Percentiles rank a stretch among this genome's conserved stretches.
phyloP scores from a whole-genome alignment of 495 filamentous ascomycete species.

The Penicillium paxilli region DNA sequence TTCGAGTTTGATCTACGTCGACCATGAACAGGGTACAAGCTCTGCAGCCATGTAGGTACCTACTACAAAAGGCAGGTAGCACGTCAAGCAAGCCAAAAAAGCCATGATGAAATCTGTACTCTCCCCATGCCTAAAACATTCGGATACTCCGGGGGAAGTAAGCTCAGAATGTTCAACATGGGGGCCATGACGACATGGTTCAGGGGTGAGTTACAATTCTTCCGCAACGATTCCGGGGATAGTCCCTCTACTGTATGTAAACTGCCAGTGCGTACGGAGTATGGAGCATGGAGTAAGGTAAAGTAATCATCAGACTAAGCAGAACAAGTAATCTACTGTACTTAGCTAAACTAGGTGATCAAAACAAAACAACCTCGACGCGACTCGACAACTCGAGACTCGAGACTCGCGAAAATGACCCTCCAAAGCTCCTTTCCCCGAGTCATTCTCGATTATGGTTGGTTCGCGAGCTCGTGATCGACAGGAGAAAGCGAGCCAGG shows the following conservation, averaged over 20 bases:
- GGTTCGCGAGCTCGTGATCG: slow-evolving; percentile 12
- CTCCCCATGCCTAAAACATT: background rate
- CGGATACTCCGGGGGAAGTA: background rate
- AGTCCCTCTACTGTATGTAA: too few species aligned
- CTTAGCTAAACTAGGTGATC: too few species aligned
- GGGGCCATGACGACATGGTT: background rate
- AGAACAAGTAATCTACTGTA: too few species aligned
- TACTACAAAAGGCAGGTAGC: background rate
- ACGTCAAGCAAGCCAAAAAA: background rate
- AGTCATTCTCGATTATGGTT: background rate
- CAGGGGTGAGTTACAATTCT: slow-evolving; percentile 1
- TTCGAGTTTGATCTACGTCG: background rate
- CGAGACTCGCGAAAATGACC: background rate
- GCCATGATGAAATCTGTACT: background rate
- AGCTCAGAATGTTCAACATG: background rate
- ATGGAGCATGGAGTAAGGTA: too few species aligned
- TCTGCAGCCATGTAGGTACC: background rate
- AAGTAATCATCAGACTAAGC: background rate
- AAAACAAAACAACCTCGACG: background rate
- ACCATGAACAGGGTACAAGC: too few species aligned
- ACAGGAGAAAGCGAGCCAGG: slow-evolving; percentile 17
- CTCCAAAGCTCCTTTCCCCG: background rate
- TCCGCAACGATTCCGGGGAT: too few species aligned
- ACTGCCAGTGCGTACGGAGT: too few species aligned
- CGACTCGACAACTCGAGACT: background rate